These are phyloP conservation scores for Paxillus ammoniavirescens DNA, from an alignment of 768 basidiomycete species.

Conservation along the genomic window DNA sequence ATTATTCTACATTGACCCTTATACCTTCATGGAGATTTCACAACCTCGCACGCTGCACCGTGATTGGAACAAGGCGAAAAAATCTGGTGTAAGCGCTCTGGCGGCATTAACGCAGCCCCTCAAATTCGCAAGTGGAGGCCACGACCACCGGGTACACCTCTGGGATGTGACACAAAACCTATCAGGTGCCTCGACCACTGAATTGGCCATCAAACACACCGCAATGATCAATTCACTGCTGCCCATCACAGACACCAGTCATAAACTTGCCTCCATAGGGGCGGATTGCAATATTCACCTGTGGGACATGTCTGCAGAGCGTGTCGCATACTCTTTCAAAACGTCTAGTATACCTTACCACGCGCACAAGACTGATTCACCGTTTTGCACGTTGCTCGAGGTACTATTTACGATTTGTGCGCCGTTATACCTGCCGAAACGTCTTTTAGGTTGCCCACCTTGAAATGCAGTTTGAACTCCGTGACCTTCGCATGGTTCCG, in stretches of 20 bases:
- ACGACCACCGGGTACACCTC: slow-evolving; percentile 47
- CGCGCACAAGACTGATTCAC: slow-evolving; percentile 36
- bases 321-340: slow-evolving; percentile 39
- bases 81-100: slow-evolving; percentile 42
- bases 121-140: slow-evolving; percentile 48
- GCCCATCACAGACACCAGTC: slow-evolving; percentile 42
- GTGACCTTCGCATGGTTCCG: slow-evolving; percentile 42
- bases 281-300: slow-evolving; percentile 46
- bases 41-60: slow-evolving; percentile 17
- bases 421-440: background rate
- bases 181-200: slow-evolving; percentile 28
- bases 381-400: slow-evolving; percentile 44
- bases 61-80: slow-evolving; percentile 36
- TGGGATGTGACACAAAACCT: slow-evolving; percentile 41
- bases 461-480: slow-evolving; percentile 53
- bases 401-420: slow-evolving; percentile 23
- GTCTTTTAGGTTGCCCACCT: slow-evolving; percentile 42
- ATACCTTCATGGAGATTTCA: slow-evolving; percentile 7
- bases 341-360: slow-evolving; percentile 45
- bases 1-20: background rate
- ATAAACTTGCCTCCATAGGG: slow-evolving; percentile 46
- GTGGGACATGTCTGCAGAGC: slow-evolving; percentile 48
- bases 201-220: slow-evolving; percentile 41
- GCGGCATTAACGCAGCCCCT: slow-evolving; percentile 39
- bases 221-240: slow-evolving; percentile 45